phyloP scores from a whole-genome alignment of 1,284 basidiomycete species.

The Rhizopogon hawkerae region DNA sequence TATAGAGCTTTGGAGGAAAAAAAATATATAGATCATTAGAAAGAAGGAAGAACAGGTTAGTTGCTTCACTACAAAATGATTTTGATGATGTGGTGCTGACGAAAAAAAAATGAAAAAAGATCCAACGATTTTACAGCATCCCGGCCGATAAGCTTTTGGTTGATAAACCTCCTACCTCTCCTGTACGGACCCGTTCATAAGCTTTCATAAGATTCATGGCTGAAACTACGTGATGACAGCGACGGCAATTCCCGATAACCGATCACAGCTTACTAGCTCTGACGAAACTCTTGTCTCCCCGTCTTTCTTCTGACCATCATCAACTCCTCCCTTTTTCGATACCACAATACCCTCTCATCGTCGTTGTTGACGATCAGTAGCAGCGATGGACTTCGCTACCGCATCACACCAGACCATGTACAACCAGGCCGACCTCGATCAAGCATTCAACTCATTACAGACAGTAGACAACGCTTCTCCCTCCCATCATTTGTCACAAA shows the following conservation, averaged over 20 bases:
- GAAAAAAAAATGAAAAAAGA: too few relatives aligned
- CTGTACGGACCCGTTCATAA: slow-evolving; percentile 26
- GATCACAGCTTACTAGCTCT: slow-evolving; percentile 37
- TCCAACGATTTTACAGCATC: slow-evolving; percentile 11
- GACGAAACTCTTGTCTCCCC: slow-evolving; percentile 11
- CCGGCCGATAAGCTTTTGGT: slow-evolving; percentile 2
- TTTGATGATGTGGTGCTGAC: background rate
- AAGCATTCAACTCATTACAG: slow-evolving; percentile 34
- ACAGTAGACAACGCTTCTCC: slow-evolving; percentile 26
- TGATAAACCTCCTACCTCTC: slow-evolving; percentile 8
- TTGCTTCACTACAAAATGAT: background rate
- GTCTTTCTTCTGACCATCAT: slow-evolving; percentile 14
- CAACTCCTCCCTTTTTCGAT: slow-evolving; percentile 31
- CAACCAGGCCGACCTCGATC: slow-evolving; percentile 42
- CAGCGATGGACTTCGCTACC: slow-evolving; percentile 51
- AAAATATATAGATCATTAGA: slow-evolving; percentile 2
- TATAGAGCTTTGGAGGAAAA: background rate
- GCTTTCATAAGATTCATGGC: slow-evolving; percentile 15
- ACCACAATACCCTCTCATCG: slow-evolving; percentile 27
- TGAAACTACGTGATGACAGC: slow-evolving; percentile 31
- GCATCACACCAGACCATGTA: slow-evolving; percentile 41
- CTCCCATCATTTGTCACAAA: slow-evolving; percentile 28
- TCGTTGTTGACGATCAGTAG: slow-evolving; percentile 27
- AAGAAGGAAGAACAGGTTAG: background rate
- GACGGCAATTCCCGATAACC: slow-evolving; percentile 39